Evolutionary conservation across 2,329 filamentous ascomycete species (phyloP).

Genomic region (Geosmithia morbida): DNA sequence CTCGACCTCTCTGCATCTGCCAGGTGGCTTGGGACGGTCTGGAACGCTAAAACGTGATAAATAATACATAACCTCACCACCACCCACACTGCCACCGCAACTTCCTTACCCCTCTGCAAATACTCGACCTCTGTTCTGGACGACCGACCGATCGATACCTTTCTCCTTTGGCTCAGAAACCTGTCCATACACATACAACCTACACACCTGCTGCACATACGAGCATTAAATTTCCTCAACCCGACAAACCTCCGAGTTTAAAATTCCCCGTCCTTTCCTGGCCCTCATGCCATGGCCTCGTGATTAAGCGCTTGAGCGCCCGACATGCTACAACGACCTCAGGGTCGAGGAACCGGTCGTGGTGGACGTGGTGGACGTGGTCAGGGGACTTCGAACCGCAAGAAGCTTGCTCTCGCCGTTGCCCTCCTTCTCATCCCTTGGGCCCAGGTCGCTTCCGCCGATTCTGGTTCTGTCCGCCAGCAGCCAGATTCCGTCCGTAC

Average conservation of each 20-base stretch:
- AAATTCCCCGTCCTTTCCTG: neutral
- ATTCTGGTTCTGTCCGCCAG: neutral
- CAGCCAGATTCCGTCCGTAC: neutral
- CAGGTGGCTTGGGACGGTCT: no score
- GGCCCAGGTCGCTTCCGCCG: slow-evolving; percentile 26
- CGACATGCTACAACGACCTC: slow-evolving; percentile 50
- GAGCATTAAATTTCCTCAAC: neutral
- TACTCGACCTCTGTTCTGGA: no score
- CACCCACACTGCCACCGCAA: no score
- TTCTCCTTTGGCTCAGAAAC: no score
- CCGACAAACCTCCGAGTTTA: neutral
- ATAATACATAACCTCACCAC: no score
- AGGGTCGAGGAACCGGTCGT: slow-evolving; percentile 29
- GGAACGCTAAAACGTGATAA: no score
- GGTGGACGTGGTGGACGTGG: neutral
- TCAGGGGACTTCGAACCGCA: slow-evolving; percentile 26
- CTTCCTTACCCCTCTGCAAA: no score
- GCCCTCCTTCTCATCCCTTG: slow-evolving; percentile 43
- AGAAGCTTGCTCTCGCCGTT: slow-evolving; percentile 37
- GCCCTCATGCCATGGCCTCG: neutral
- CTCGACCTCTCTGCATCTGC: no score
- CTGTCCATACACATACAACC: no score
- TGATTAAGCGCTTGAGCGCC: slow-evolving; percentile 1
- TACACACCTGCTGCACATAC: no score
- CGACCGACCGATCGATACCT: no score